Evolutionary conservation across 2,329 filamentous ascomycete species (phyloP), one percentile per base, ranked within the genome.

Genomic region (Penicillium sp.): DNA sequence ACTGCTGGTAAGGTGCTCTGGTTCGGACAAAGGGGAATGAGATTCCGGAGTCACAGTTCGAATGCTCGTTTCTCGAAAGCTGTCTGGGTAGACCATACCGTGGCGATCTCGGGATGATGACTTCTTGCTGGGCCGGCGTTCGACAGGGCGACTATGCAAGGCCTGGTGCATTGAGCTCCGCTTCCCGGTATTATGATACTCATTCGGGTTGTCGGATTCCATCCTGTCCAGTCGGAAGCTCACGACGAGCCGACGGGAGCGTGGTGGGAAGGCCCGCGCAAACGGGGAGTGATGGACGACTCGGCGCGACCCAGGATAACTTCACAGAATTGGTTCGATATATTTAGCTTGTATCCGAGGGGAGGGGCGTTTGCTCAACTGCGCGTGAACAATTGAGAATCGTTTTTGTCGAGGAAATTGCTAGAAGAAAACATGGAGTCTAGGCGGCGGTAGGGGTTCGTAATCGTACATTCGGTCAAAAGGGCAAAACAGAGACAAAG

Each of bases 1-100:
- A 47, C 63, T 64, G 58, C 63, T 60, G 23, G 68, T 63, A 23
- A 68, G 59, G 55, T 66, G 61, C 45, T 75, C 74, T 36, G 67
- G 61, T 46, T 76, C 73, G 39, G 73, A 75, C 43, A 69, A 56
- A 46, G 72, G 69, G n/a, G 73, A 76, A 46, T 74, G 64, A 36
- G 75, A 73, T 56, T 80, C 78, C 40, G 78, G 77, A 16, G 76
- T 79, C 55, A 78, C 76, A 14, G 77, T 74, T 58, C 77, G 74
- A 54, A 79, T 78, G 36, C 73, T 74, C 19, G 68, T 69, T 43
- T 77, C 75, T 54, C 71, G 71, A 57, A 78, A 76, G 52, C 67
- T 76, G 58, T 79, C 77, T 26, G 75, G 74, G 56, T 78, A 78
- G 23, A 78, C 69, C 61, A 75, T 76, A 43, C 75, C 76, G 63